Evolutionary conservation across 2,329 filamentous ascomycete genomes (phyloP).

Genomic region (Claviceps spartinae): DNA sequence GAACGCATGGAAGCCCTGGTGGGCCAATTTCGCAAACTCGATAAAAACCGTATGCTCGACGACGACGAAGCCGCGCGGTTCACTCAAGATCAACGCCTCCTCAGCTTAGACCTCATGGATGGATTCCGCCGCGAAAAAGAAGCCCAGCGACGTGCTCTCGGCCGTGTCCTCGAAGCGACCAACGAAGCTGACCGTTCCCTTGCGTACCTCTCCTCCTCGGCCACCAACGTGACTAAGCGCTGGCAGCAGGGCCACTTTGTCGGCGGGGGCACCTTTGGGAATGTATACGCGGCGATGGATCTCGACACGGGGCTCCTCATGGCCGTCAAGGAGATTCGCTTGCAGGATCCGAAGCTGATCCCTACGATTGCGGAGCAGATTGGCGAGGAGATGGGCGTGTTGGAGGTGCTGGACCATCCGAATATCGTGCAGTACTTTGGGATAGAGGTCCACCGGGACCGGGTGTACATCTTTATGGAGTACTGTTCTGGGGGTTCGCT

Average conservation of each 20-base stretch:
- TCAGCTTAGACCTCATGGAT: slow-evolving; percentile 64
- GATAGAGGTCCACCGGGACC: slow-evolving; percentile 94
- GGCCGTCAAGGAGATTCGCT: slow-evolving; percentile 96
- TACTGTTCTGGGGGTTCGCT: slow-evolving; percentile 94
- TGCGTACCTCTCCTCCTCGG: slow-evolving; percentile 83
- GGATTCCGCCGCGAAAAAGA: slow-evolving; percentile 65
- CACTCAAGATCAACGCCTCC: slow-evolving; percentile 62
- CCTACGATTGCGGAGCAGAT: slow-evolving; percentile 90
- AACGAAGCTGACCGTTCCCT: slow-evolving; percentile 94
- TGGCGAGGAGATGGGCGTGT: slow-evolving; percentile 88
- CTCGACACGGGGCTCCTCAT: slow-evolving; percentile 90
- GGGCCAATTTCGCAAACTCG: slow-evolving; percentile 62
- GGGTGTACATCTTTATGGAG: slow-evolving; percentile 99
- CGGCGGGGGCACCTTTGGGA: slow-evolving; percentile 91
- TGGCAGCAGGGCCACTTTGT: slow-evolving; percentile 99
- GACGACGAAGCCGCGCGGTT: slow-evolving; percentile 74
- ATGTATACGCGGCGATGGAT: slow-evolving; percentile 95
- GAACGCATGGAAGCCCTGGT: slow-evolving; percentile 71
- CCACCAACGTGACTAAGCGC: slow-evolving; percentile 86
- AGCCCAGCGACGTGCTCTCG: slow-evolving; percentile 73
- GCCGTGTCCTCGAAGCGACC: slow-evolving; percentile 80
- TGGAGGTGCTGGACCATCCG: slow-evolving; percentile 90
- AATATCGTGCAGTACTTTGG: slow-evolving; percentile 97
- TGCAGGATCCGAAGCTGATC: slow-evolving; percentile 93
- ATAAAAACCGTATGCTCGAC: slow-evolving; percentile 58